phyloP scores from a whole-genome alignment of 2,329 filamentous ascomycete species.

The Cadophora sp. region DNA sequence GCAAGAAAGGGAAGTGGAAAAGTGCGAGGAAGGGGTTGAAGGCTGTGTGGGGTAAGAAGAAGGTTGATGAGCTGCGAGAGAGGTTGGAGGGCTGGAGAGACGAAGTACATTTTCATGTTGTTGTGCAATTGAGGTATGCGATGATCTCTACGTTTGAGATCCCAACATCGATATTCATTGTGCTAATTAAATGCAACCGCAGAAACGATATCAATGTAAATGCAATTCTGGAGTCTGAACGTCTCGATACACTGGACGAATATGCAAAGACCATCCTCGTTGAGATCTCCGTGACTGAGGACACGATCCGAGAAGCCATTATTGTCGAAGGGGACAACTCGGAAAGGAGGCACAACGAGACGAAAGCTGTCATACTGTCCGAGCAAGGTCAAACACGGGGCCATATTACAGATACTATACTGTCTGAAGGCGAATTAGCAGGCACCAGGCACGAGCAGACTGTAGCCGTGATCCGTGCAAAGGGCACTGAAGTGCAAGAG shows the following conservation, averaged over 20 bases:
- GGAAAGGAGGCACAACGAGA: neutral
- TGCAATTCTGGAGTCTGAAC: neutral
- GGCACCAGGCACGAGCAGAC: neutral
- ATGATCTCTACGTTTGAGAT: neutral
- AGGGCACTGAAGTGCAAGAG: neutral
- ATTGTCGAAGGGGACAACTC: neutral
- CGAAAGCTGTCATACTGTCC: too few species aligned
- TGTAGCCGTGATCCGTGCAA: neutral
- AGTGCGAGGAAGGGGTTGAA: constrained; percentile 18
- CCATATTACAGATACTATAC: too few species aligned
- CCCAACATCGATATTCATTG: neutral
- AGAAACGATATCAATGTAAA: neutral
- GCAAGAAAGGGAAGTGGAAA: constrained; percentile 14
- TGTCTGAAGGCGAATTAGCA: too few species aligned
- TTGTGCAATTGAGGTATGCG: neutral
- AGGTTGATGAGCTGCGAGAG: neutral
- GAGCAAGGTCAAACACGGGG: too few species aligned
- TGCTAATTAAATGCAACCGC: neutral
- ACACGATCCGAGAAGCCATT: neutral
- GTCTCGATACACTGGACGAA: neutral
- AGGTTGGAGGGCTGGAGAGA: neutral
- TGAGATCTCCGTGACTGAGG: neutral
- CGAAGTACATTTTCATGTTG: neutral
- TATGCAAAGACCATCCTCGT: neutral
- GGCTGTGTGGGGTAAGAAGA: constrained; percentile 7